Evolutionary conservation across 345 rosid species (phyloP), one percentile per base, ranked within the genome.

Genomic region (Syzygium aqueum): DNA sequence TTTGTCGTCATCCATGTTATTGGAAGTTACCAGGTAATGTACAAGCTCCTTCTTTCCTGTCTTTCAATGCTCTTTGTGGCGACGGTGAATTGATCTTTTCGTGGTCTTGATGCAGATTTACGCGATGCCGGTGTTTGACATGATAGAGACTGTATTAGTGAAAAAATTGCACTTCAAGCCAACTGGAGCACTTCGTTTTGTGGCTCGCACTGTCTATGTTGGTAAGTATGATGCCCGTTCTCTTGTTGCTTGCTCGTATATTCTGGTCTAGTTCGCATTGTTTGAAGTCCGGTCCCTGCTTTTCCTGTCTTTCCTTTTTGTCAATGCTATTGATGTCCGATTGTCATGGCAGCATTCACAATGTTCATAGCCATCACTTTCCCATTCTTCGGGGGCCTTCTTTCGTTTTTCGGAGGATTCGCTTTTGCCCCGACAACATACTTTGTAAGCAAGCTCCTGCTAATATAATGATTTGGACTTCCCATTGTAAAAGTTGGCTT

Each of bases 341-440:
- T 37, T 73, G 49, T 5, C 37, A 16, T 87, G 89, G 51, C 92
- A 96, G 97, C 95, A 8, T 91, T 91, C 61, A 94, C 98, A 3
- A 92, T 94, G 97, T 94, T 94, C 85, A 65, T 94, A 21, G 98
- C 84, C 51, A 93, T 96, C 85, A 92, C 95, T 30, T 94, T 96
- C 89, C 98, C 98, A 5, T 96, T 95, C 94, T 96, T 95, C 11
- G 95, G 95, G 22, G 96, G 94, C 5, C 95, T 95, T 84, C 96
- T 96, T 63, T 95, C 95, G 27, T 96, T 95, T 92, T 95, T 96
- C 7, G 98, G 98, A 85, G 98, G 98, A 91, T 94, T 96, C 54
- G 97, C 96, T 85, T 96, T 95, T 89, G 95, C 99, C n/a, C 97
- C 97, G n/a, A 96, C 98, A 11, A 93, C 99, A 16, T 95, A 93